Evolutionary conservation across 129 eudicot genomes (phyloP).

Genomic region (Tagetes patula): DNA sequence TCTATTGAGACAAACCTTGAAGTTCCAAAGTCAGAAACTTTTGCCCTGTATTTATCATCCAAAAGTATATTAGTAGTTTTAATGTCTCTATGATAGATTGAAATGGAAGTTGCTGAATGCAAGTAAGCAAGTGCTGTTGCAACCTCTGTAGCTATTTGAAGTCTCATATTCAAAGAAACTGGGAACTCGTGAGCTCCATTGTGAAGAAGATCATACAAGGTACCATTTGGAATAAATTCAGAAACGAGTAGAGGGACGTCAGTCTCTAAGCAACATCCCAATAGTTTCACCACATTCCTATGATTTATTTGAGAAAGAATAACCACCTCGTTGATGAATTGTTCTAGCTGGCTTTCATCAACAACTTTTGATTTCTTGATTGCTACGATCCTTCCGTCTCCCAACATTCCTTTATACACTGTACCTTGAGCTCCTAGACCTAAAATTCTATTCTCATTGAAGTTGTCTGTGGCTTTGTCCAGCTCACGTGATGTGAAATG

Average conservation of each 20-base stretch:
- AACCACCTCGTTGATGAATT: background rate
- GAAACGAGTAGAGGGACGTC: background rate
- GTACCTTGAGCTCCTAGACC: background rate
- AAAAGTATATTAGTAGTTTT: background rate
- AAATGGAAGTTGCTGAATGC: background rate
- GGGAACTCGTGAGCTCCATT: background rate
- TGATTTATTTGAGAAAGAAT: background rate
- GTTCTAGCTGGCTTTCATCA: background rate
- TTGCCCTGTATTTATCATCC: background rate
- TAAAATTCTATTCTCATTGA: background rate
- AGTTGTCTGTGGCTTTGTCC: background rate
- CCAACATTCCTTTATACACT: background rate
- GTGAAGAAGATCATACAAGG: background rate
- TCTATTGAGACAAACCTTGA: background rate
- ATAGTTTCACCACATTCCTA: background rate
- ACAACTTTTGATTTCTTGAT: background rate
- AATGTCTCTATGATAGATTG: background rate
- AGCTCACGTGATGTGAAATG: background rate
- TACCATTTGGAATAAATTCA: slow-evolving; percentile 8
- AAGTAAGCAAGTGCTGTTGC: background rate
- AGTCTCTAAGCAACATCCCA: slow-evolving; percentile 1
- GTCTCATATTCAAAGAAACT: background rate
- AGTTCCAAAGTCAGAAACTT: background rate
- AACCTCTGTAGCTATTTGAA: background rate
- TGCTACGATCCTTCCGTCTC: background rate